phyloP scores from a whole-genome alignment of 176 grass and related monocot genomes.

The Carex pumila region DNA sequence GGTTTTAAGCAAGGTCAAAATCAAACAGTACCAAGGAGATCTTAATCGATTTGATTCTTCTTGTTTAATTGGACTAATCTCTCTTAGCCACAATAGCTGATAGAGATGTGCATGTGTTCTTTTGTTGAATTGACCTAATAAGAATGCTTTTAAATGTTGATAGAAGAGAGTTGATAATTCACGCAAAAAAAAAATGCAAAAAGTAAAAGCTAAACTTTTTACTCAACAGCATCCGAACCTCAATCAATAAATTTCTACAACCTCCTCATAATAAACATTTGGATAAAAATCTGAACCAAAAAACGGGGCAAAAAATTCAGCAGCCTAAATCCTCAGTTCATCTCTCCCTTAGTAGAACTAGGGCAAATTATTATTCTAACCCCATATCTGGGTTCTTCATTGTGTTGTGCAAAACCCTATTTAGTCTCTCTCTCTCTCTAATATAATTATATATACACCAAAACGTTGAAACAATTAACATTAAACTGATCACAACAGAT shows the following conservation, averaged over 20 bases:
- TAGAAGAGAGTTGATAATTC: neutral
- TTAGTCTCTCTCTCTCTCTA: neutral
- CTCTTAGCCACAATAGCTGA: neutral
- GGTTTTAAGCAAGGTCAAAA: neutral
- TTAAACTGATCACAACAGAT: neutral
- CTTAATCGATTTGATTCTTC: neutral
- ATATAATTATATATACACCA: neutral
- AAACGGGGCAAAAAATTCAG: conserved; percentile 4
- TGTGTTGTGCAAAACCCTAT: conserved; percentile 13
- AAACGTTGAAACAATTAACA: neutral
- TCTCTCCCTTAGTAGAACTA: neutral
- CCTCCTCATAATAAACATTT: neutral
- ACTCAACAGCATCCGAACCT: neutral
- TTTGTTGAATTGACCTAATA: neutral
- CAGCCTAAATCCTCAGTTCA: neutral
- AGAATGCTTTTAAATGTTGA: neutral
- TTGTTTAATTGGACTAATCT: conserved; percentile 3
- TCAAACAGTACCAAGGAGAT: neutral
- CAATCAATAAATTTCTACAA: neutral
- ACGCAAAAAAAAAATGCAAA: neutral
- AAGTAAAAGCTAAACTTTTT: neutral
- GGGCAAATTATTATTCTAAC: conserved; percentile 3
- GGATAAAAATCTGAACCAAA: conserved; percentile 3
- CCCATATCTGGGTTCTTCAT: conserved; percentile 5
- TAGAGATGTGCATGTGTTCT: neutral